Conservation (phyloP, 441 rosid species). For the Macaranga tanarius region DNA sequence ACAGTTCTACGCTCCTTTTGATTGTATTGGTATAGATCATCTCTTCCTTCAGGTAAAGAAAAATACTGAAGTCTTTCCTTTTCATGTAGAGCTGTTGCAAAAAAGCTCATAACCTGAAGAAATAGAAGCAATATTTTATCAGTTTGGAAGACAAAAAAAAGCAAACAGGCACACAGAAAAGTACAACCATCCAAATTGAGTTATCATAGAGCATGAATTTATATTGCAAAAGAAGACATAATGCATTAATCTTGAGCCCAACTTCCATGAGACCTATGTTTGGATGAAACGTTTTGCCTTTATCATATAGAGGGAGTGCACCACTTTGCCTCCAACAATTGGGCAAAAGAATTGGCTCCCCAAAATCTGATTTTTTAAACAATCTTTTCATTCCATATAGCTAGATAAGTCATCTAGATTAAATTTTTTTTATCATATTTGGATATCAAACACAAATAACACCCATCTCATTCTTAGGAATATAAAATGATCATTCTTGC, state of each 20-base stretch:
- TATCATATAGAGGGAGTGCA: not conserved
- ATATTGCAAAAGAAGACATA: constrained; percentile 1
- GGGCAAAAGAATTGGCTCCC: not conserved
- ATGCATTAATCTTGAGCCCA: not conserved
- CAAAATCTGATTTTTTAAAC: not conserved
- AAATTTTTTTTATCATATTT: not conserved
- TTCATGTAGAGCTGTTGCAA: constrained; percentile 78
- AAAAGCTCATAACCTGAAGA: constrained; percentile 82
- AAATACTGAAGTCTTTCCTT: constrained; percentile 86
- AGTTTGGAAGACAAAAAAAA: constrained; percentile 10
- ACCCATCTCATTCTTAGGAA: not conserved
- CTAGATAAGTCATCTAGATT: not conserved
- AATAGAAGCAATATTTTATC: not conserved
- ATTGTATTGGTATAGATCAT: constrained; percentile 91
- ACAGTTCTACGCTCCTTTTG: constrained; percentile 88
- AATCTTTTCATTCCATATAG: not conserved
- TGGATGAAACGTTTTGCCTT: not conserved
- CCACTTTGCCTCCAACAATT: not conserved
- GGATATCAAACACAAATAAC: not conserved
- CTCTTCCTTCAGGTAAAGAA: constrained; percentile 91
- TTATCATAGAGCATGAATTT: constrained; percentile 6
- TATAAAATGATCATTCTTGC: not conserved
- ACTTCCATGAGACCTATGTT: not conserved
- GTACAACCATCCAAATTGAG: constrained; percentile 2
- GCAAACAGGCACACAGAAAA: not conserved